phyloP scores from a whole-genome alignment of 202 grass and related monocot species.

The Digitaria exilis region DNA sequence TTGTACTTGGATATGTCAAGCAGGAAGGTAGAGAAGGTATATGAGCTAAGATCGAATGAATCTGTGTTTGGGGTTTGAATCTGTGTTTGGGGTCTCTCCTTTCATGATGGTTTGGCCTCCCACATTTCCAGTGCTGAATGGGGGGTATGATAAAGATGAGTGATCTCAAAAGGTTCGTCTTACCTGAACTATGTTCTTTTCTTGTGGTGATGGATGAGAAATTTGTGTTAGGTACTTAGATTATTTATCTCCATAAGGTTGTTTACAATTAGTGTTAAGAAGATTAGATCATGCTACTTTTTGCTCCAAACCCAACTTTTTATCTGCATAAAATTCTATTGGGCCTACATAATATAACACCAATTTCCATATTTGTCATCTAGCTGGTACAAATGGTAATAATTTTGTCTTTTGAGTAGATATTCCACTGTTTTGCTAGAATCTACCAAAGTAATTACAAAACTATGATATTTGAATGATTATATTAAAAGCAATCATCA shows the following conservation, averaged over 20 bases:
- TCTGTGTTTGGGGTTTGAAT: no score
- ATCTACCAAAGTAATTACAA: not conserved
- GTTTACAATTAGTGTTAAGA: not conserved
- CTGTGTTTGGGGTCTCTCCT: not conserved
- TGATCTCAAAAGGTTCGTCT: not conserved
- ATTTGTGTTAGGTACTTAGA: not conserved
- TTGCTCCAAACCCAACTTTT: not conserved
- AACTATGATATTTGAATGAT: no score
- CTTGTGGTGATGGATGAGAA: no score
- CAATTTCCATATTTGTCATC: not conserved
- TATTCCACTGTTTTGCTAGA: not conserved
- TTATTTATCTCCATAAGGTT: not conserved
- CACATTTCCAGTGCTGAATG: not conserved
- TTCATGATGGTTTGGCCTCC: slow-evolving; percentile 26
- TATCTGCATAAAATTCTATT: not conserved
- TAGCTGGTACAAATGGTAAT: no score
- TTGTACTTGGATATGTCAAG: not conserved
- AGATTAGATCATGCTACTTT: not conserved
- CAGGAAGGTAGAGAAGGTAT: not conserved
- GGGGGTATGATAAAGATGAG: not conserved
- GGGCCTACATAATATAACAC: not conserved
- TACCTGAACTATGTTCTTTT: not conserved
- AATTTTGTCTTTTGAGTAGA: no score
- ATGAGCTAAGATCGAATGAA: not conserved
- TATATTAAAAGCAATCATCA: no score